Conservation (phyloP, 2,329 filamentous ascomycete genomes). For the Apiospora pterosperma region DNA sequence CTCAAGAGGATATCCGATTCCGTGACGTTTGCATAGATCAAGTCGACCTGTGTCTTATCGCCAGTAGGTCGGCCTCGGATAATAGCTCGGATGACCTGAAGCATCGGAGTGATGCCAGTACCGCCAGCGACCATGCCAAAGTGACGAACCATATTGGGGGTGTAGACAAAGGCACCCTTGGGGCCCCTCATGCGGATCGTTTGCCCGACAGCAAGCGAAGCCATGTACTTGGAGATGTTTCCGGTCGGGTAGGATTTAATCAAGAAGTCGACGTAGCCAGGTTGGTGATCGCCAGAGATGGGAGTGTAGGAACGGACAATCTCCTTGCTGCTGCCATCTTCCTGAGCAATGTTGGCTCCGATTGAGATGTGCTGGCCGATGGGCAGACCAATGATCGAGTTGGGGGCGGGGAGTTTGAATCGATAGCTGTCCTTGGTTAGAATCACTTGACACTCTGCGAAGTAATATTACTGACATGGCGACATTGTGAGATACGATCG, state of each 20-base stretch:
- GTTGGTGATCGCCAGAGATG: constrained; percentile 83
- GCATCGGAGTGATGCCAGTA: constrained; percentile 97
- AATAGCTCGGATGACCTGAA: constrained; percentile 91
- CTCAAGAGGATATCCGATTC: constrained; percentile 87
- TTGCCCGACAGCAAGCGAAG: constrained; percentile 76
- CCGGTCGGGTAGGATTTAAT: constrained; percentile 98
- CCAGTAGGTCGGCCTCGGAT: constrained; percentile 74
- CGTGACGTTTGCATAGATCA: constrained; percentile 97
- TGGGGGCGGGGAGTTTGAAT: constrained; percentile 76
- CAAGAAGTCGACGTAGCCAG: constrained; percentile 91
- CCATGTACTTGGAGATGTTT: constrained; percentile 94
- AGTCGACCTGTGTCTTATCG: constrained; percentile 84
- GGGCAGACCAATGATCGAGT: constrained; percentile 85
- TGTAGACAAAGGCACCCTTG: constrained; percentile 97
- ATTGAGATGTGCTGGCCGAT: constrained; percentile 99
- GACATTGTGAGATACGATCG: constrained; percentile 93
- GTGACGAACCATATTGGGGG: constrained; percentile 91
- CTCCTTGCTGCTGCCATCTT: constrained; percentile 73
- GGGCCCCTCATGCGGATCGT: constrained; percentile 88
- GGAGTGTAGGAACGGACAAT: constrained; percentile 91
- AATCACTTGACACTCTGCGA: constrained; percentile 3
- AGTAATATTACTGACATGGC: constrained; percentile 67
- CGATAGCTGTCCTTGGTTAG: constrained; percentile 65
- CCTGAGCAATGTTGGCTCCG: constrained; percentile 66
- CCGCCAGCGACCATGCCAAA: constrained; percentile 98